Base-by-base conservation (phyloP, 2,329 filamentous ascomycete species). In the Pezicula radicicola region DNA sequence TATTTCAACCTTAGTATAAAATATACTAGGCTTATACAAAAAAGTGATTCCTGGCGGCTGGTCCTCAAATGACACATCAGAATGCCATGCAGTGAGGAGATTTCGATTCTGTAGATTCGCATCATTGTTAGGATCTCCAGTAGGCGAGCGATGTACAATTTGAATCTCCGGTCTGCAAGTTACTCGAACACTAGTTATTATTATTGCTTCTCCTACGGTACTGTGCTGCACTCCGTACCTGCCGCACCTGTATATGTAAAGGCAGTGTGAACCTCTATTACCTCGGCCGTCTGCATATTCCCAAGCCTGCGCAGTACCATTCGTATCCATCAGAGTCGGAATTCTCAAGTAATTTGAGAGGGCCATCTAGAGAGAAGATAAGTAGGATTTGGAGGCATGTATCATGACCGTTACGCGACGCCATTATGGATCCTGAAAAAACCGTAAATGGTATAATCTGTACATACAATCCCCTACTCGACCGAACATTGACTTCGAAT, bases 21-120 rank as follows among this genome's bases (percentile, higher is more conserved):
- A n/a, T n/a, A n/a, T n/a, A n/a, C n/a, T n/a, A n/a, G n/a, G n/a
- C n/a, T n/a, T n/a, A n/a, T n/a, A n/a, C n/a, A 71, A 71, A n/a
- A 96, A 95, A 0, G 92, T 96, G 0, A 91, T 96, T 30, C 91
- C 90, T 0, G 92, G 91, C 1, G 92, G 91, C 71, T 97, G 91
- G 59, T 81, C 75, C 73, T 96, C 92, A 66, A 95, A 96, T 0
- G 88, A 89, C 1, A 96, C 86, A 60, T 96, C 91, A 0, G 85
- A 89, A 72, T 96, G 91, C 91, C 91, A 96, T 8, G 89, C 89
- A 1, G 94, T 84, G 1, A 86, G 88, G 70, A 86, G 93, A 4
- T 88, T 92, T 21, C 88, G 80, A 44, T 82, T 81, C 50, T 79
- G 72, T 58, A 91, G 84, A 68, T 87, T 88, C 46, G 80, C 75